A percentile compares a stretch with the other conserved stretches of the same genome.
phyloP scores from a whole-genome alignment of 1,284 basidiomycete species.

The Cronartium ribicola region DNA sequence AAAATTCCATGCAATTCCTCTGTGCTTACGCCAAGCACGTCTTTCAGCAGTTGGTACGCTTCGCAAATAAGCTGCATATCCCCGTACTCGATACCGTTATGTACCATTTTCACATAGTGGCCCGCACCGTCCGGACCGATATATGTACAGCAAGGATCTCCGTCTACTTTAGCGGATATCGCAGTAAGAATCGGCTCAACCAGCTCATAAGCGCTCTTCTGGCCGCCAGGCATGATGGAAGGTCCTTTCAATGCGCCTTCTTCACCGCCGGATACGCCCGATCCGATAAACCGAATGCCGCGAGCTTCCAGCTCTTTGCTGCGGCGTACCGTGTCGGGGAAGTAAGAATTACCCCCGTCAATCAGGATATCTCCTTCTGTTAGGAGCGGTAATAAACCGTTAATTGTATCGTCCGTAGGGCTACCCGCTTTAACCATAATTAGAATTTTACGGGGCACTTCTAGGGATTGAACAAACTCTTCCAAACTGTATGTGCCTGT shows the following conservation, averaged over 20 bases:
- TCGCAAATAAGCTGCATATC: conserved; percentile 99
- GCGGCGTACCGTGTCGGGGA: conserved; percentile 45
- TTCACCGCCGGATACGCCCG: conserved; percentile 51
- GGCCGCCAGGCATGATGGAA: conserved; percentile 49
- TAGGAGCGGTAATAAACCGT: conserved; percentile 47
- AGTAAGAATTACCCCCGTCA: conserved; percentile 49
- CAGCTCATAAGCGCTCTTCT: conserved; percentile 47
- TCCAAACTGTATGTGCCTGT: too few species aligned
- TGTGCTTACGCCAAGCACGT: conserved; percentile 89
- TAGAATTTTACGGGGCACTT: too few species aligned
- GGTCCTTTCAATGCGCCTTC: conserved; percentile 50
- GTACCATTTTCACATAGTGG: conserved; percentile 45
- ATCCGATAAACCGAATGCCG: conserved; percentile 48
- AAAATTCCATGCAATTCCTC: too few species aligned
- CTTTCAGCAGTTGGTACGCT: conserved; percentile 95
- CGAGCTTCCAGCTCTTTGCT: conserved; percentile 43
- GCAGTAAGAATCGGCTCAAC: conserved; percentile 48
- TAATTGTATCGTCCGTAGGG: conserved; percentile 48
- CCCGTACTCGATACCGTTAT: too few species aligned
- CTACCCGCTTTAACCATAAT: too few species aligned
- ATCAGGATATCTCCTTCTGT: conserved; percentile 49
- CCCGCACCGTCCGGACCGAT: conserved; percentile 51
- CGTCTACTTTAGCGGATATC: conserved; percentile 49
- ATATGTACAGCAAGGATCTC: conserved; percentile 48
- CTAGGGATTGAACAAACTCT: too few species aligned